These are phyloP conservation scores for Epichloe aotearoae DNA, from an alignment of 2,329 filamentous ascomycete species.

Conservation along the genomic window DNA sequence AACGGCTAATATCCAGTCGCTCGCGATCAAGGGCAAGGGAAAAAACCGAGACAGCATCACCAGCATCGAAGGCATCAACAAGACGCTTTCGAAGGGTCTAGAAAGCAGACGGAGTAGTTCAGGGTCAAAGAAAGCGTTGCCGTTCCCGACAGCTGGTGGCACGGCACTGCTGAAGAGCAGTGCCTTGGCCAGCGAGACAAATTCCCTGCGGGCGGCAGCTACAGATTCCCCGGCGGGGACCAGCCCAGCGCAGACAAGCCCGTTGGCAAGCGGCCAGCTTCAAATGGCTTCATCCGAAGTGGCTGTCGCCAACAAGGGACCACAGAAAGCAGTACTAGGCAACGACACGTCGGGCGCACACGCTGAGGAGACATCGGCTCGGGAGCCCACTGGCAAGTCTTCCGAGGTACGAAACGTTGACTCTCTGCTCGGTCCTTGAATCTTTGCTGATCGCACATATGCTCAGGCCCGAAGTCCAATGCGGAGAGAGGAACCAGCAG, in stretches of 20 bases:
- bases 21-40: constrained; percentile 31
- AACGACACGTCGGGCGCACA: constrained; percentile 7
- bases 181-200: constrained; percentile 43
- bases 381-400: constrained; percentile 12
- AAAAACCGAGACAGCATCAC: constrained; percentile 32
- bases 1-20: constrained; percentile 54
- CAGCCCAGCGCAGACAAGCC: constrained; percentile 26
- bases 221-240: constrained; percentile 27
- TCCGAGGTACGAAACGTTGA: constrained; percentile 44
- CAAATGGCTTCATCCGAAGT: constrained; percentile 8
- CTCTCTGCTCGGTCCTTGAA: constrained; percentile 34
- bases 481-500: constrained; percentile 25
- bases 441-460: constrained; percentile 10
- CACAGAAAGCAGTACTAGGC: background rate
- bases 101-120: constrained; percentile 85
- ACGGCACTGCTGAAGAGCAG: constrained; percentile 33
- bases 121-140: constrained; percentile 63
- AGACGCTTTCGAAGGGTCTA: constrained; percentile 72
- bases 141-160: constrained; percentile 32
- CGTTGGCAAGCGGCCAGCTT: constrained; percentile 12
- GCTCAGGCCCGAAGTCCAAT: constrained; percentile 16
- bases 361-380: constrained; percentile 15
- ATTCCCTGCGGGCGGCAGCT: constrained; percentile 38
- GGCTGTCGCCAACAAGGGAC: background rate
- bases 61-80: constrained; percentile 60